These are phyloP conservation scores for Colletotrichum sp. DNA, from an alignment of 2,329 filamentous ascomycete genomes.

Conservation along the genomic window DNA sequence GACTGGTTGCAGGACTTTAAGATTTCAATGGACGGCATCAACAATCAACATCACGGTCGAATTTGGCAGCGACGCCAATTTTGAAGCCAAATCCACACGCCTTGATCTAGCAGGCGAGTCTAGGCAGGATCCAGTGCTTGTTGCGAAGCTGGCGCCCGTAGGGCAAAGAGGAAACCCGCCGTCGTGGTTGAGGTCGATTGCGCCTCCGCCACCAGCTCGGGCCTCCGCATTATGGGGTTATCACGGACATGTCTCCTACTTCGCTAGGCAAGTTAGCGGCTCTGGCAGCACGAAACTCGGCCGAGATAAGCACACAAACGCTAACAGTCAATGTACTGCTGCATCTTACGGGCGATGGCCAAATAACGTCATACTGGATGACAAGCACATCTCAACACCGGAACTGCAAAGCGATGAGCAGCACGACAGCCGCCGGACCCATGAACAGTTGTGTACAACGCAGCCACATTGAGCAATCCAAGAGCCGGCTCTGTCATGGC, in stretches of 20 bases:
- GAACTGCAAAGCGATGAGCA: background rate
- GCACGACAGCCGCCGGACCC: background rate
- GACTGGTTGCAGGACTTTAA: background rate
- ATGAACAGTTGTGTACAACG: background rate
- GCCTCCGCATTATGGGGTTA: background rate
- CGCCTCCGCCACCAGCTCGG: background rate
- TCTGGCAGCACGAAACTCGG: background rate
- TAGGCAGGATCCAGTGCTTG: background rate
- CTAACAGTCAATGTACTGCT: background rate
- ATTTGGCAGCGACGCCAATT: background rate
- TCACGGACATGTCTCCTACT: background rate
- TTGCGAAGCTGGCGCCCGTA: background rate
- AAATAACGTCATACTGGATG: background rate
- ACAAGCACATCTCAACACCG: background rate
- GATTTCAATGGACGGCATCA: background rate
- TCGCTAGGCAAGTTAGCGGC: background rate
- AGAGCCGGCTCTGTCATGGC: background rate
- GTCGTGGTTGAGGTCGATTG: background rate
- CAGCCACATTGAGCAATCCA: background rate
- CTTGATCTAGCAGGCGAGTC: background rate
- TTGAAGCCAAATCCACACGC: background rate
- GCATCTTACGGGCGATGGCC: background rate
- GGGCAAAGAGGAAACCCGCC: slow-evolving; percentile 5
- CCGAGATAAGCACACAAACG: background rate
- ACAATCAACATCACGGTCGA: background rate